phyloP scores from a whole-genome alignment of 306 rosid genomes.

The Spatholobus suberectus region DNA sequence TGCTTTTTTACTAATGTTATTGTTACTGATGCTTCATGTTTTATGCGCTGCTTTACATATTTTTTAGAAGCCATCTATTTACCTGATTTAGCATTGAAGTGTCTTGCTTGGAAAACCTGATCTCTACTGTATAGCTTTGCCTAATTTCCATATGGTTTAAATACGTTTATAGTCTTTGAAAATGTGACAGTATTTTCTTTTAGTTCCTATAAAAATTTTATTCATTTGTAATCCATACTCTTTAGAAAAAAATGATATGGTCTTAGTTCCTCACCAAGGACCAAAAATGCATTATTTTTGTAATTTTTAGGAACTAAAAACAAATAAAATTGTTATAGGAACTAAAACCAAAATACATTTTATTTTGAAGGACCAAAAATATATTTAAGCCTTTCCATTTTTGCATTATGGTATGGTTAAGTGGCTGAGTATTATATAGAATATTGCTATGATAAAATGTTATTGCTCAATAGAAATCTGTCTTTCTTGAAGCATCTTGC shows the following conservation, averaged over 20 bases:
- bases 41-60: not conserved
- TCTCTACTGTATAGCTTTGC: constrained; percentile 11
- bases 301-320: not conserved
- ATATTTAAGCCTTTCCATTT: not conserved
- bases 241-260: not conserved
- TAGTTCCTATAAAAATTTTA: not conserved
- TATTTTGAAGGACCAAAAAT: not conserved
- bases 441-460: constrained; percentile 1
- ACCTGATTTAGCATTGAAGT: constrained; percentile 22
- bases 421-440: not conserved
- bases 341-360: not conserved
- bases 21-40: not conserved
- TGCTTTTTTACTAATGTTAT: constrained; percentile 16
- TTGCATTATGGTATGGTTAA: not conserved
- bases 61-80: not conserved
- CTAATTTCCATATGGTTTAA: constrained; percentile 7
- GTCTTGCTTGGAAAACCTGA: constrained; percentile 27
- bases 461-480: constrained; percentile 19
- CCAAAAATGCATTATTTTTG: not conserved
- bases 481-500: not conserved
- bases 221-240: not conserved
- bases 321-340: too few relatives aligned
- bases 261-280: not conserved
- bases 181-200: not conserved
- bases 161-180: not conserved